These are phyloP conservation scores for Podaxis sp. DNA, from an alignment of 768 basidiomycete species.

Conservation along the genomic window DNA sequence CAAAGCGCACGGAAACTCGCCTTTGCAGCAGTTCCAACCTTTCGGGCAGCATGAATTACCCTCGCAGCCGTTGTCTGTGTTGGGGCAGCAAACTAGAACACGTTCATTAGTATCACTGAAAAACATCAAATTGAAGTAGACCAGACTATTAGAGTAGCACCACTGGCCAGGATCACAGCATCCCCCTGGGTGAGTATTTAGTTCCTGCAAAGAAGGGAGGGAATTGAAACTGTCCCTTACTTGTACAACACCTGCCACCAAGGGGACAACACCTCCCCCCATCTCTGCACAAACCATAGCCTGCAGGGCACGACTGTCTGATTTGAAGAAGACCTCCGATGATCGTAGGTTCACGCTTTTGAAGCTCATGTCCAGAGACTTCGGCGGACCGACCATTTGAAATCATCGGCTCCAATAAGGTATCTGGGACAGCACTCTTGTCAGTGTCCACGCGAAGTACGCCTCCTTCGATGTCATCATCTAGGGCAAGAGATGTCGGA, in stretches of 20 bases:
- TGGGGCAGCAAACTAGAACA: not conserved
- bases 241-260: slow-evolving; percentile 4
- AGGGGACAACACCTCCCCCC: slow-evolving; percentile 7
- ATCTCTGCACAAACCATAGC: slow-evolving; percentile 1
- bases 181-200: not conserved
- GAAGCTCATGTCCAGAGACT: not conserved
- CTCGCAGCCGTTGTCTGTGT: slow-evolving; percentile 1
- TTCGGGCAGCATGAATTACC: not conserved
- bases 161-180: slow-evolving; percentile 5
- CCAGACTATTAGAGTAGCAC: slow-evolving; percentile 7
- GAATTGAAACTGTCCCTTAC: not conserved
- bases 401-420: not conserved
- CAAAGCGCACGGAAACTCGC: not conserved
- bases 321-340: slow-evolving; percentile 7
- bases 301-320: slow-evolving; percentile 6
- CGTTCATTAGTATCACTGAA: not conserved
- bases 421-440: not conserved
- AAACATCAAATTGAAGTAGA: not conserved
- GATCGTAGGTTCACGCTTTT: not conserved
- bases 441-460: not conserved
- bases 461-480: not conserved
- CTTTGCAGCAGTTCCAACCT: slow-evolving; percentile 4
- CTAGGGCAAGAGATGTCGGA: not conserved
- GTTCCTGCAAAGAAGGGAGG: not conserved
- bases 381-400: not conserved